These are phyloP conservation scores for Magnolia kwangsiensis DNA, from an alignment of 164 flowering plant genomes.

Conservation along the genomic window DNA sequence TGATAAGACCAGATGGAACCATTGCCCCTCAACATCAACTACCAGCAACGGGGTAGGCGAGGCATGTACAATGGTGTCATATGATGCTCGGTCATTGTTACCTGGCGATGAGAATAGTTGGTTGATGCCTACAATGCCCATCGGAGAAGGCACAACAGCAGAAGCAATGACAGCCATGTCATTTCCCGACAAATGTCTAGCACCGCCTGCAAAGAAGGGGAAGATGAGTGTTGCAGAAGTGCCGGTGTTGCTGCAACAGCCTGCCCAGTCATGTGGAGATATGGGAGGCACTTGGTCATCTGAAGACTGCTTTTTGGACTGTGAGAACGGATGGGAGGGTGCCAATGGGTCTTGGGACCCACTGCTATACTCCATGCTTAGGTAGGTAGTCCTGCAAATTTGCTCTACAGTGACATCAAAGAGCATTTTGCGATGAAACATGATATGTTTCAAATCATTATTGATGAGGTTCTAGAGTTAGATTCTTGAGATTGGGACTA, in stretches of 20 bases:
- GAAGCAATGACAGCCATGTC: not conserved
- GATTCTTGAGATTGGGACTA: not conserved
- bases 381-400: not conserved
- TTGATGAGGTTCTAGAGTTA: not conserved
- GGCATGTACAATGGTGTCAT: not conserved
- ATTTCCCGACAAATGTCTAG: not conserved
- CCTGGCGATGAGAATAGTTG: not conserved
- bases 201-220: not conserved
- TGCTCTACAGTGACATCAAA: not conserved
- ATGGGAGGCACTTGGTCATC: constrained; percentile 3
- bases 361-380: not conserved
- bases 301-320: not conserved
- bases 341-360: constrained; percentile 2
- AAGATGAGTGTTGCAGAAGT: not conserved
- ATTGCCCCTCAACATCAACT: not conserved
- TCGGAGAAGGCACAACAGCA: not conserved
- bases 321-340: constrained; percentile 3
- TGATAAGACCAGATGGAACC: not conserved
- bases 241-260: not conserved
- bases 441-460: not conserved
- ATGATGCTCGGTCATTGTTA: not conserved
- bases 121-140: not conserved
- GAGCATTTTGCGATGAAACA: not conserved
- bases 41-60: not conserved
- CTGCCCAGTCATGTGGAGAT: not conserved